Percentiles rank a stretch among this genome's conserved stretches.
These are phyloP conservation scores for Cyclotella choctawhatcheeana DNA, from an alignment of 108 stramenopile species.

Conservation along the genomic window DNA sequence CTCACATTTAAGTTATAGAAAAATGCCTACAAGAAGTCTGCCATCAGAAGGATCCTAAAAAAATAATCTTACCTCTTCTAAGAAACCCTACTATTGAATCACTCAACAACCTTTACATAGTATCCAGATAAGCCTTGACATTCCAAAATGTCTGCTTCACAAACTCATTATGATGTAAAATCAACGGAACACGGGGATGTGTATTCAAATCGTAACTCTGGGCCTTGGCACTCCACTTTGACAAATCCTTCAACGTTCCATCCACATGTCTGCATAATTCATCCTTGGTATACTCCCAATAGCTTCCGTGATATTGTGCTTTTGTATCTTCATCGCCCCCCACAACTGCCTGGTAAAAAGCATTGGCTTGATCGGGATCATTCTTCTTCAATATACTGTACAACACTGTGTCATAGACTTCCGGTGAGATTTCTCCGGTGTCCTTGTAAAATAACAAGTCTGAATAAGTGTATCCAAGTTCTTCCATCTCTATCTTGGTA, in stretches of 20 bases:
- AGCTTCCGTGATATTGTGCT: constrained; percentile 58
- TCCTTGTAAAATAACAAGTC: constrained; percentile 70
- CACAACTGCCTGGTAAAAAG: constrained; percentile 57
- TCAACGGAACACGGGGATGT: constrained; percentile 66
- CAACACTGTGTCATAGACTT: constrained; percentile 66
- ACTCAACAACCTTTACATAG: constrained; percentile 33
- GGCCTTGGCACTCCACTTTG: constrained; percentile 53
- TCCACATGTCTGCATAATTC: constrained; percentile 64
- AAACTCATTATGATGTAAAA: constrained; percentile 66
- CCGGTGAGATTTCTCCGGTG: constrained; percentile 61
- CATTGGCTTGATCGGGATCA: constrained; percentile 29
- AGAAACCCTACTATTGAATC: too few relatives aligned
- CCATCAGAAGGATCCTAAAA: not conserved
- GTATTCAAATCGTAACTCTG: constrained; percentile 42
- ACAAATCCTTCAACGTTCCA: constrained; percentile 51
- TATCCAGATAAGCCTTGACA: constrained; percentile 55
- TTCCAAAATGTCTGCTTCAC: constrained; percentile 61
- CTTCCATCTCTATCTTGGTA: constrained; percentile 55
- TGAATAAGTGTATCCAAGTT: constrained; percentile 61
- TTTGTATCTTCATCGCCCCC: constrained; percentile 61
- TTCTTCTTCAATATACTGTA: constrained; percentile 46
- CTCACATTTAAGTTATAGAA: too few relatives aligned
- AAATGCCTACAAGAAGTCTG: too few relatives aligned
- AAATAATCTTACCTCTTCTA: too few relatives aligned
- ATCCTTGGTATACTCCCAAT: constrained; percentile 54